These are phyloP conservation scores for Cavenderia fasciculata DNA, from an alignment of 78 protist species.

Conservation along the genomic window DNA sequence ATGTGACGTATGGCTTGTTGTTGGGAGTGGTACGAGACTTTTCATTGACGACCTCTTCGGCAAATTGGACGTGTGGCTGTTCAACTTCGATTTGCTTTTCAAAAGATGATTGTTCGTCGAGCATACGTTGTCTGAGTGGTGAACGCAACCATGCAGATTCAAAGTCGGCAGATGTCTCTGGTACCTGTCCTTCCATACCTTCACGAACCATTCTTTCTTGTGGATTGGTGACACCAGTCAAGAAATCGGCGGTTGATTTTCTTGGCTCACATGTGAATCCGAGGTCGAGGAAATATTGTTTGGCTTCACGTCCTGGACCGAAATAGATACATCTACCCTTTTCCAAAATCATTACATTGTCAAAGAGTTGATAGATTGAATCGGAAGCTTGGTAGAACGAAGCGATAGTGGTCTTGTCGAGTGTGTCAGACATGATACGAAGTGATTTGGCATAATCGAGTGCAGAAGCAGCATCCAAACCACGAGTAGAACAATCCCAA, in stretches of 20 bases:
- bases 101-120: background rate
- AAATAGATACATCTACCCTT: conserved; percentile 76
- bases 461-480: conserved; percentile 66
- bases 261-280: conserved; percentile 72
- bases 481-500: conserved; percentile 69
- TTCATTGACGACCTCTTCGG: conserved; percentile 9
- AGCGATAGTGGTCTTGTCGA: conserved; percentile 60
- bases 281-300: conserved; percentile 36
- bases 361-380: conserved; percentile 55
- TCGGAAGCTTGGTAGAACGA: conserved; percentile 79
- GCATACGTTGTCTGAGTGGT: background rate
- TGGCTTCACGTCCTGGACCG: conserved; percentile 54
- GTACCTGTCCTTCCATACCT: conserved; percentile 43
- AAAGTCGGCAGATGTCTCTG: conserved; percentile 67
- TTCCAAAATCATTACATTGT: conserved; percentile 55
- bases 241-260: conserved; percentile 62
- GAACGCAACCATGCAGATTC: conserved; percentile 55
- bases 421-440: conserved; percentile 67
- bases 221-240: conserved; percentile 69
- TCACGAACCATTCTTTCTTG: conserved; percentile 45
- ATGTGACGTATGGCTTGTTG: background rate
- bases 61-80: conserved; percentile 26
- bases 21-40: conserved; percentile 28
- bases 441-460: conserved; percentile 66
- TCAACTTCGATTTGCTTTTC: conserved; percentile 21